phyloP scores from a whole-genome alignment of 1,139 yeast species.

The Magnusiomyces suaveolens region DNA sequence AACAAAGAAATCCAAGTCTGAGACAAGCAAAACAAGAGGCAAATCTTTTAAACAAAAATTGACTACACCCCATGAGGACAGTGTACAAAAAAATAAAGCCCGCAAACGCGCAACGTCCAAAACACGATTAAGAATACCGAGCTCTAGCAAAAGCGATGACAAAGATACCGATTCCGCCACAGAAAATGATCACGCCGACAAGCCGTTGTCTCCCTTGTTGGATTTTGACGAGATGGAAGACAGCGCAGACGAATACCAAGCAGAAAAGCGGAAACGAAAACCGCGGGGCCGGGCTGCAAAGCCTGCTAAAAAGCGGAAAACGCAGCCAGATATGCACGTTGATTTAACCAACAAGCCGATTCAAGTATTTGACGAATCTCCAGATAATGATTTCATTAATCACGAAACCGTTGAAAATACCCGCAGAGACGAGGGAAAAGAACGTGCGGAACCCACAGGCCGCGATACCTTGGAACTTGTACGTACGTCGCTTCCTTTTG shows the following conservation, averaged over 20 bases:
- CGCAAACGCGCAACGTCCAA: too few relatives aligned
- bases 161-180: neutral
- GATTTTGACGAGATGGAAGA: slow-evolving; percentile 13
- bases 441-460: neutral
- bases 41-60: too few relatives aligned
- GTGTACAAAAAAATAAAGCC: too few relatives aligned
- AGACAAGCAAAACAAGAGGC: too few relatives aligned
- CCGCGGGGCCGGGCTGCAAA: too few relatives aligned
- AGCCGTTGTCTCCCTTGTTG: too few relatives aligned
- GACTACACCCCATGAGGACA: too few relatives aligned
- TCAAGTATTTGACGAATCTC: neutral
- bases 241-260: neutral
- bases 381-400: neutral
- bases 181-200: too few relatives aligned
- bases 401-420: neutral
- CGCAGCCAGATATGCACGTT: neutral
- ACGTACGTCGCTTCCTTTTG: neutral
- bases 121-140: too few relatives aligned
- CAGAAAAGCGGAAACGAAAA: neutral
- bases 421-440: neutral
- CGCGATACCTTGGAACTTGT: neutral
- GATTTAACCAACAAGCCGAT: neutral
- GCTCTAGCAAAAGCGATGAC: too few relatives aligned
- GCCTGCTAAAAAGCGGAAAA: neutral
- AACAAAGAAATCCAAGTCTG: too few relatives aligned